A percentile compares a stretch with the other conserved stretches of the same genome.
Evolutionary conservation across 2,329 filamentous ascomycete genomes (phyloP).

Genomic region (Periglandula ipomoeae): DNA sequence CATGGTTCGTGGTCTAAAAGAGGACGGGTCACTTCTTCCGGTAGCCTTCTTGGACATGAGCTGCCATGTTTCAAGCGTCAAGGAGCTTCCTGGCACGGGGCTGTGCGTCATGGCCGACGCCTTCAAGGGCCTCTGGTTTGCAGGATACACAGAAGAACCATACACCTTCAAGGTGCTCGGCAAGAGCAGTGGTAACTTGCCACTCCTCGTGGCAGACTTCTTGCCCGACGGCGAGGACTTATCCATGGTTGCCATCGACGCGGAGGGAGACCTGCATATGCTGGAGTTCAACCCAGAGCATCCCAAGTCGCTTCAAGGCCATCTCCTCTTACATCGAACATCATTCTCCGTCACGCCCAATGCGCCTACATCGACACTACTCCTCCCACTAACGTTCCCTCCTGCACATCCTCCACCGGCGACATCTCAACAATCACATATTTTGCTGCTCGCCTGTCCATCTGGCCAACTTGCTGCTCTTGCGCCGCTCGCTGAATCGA

Average conservation of each 20-base stretch:
- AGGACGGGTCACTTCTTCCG: conserved; percentile 84
- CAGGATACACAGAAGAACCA: conserved; percentile 91
- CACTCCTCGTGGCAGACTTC: conserved; percentile 77
- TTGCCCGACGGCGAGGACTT: conserved; percentile 77
- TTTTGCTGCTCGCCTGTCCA: conserved; percentile 61
- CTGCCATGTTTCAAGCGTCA: conserved; percentile 80
- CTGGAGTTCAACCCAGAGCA: conserved; percentile 94
- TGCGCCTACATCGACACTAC: conserved; percentile 61
- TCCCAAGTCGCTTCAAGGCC: conserved; percentile 84
- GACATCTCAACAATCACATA: conserved; percentile 22
- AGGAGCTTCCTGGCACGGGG: conserved; percentile 73
- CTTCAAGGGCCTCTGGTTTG: conserved; percentile 91
- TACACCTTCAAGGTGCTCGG: conserved; percentile 92
- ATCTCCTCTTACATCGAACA: conserved; percentile 75
- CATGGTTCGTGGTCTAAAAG: conserved; percentile 91
- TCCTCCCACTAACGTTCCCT: conserved; percentile 59
- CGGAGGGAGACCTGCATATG: conserved; percentile 77
- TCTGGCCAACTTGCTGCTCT: conserved; percentile 72
- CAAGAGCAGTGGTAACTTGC: conserved; percentile 70
- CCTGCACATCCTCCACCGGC: conserved; percentile 22
- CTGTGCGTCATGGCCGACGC: conserved; percentile 83
- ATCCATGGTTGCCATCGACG: conserved; percentile 74
- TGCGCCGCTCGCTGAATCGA: conserved; percentile 65
- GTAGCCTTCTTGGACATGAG: conserved; percentile 98
- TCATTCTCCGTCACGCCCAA: conserved; percentile 82